A percentile compares a stretch with the other conserved stretches of the same genome.
These are phyloP conservation scores for Ambispora gerdemannii DNA, from an alignment of 192 early-diverging fungal genomes.

Conservation along the genomic window DNA sequence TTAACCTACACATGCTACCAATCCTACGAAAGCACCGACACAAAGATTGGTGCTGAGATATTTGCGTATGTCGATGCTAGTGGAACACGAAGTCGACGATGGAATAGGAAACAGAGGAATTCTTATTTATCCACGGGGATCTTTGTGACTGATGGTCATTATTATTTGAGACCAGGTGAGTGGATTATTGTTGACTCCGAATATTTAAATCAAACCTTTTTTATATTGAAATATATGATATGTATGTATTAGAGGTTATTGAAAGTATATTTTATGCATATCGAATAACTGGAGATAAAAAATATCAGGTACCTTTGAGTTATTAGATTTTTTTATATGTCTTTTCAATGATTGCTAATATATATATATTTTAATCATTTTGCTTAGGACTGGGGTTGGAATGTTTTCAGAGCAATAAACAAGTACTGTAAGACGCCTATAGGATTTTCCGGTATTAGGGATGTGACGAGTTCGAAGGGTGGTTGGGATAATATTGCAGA, in stretches of 20 bases:
- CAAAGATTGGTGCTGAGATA: constrained; percentile 53
- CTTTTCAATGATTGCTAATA: not conserved
- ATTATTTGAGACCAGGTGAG: constrained; percentile 54
- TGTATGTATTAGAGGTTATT: constrained; percentile 54
- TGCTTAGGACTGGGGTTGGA: constrained; percentile 63
- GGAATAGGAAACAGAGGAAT: not conserved
- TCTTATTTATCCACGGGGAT: constrained; percentile 19
- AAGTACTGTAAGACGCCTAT: constrained; percentile 64
- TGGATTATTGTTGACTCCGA: not conserved
- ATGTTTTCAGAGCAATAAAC: constrained; percentile 80
- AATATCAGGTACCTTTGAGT: constrained; percentile 60
- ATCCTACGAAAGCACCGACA: constrained; percentile 42
- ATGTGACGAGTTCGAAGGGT: constrained; percentile 32
- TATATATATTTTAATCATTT: not conserved
- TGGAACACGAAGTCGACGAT: constrained; percentile 14
- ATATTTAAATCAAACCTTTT: not conserved
- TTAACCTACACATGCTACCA: constrained; percentile 49
- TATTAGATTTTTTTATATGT: not conserved
- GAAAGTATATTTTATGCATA: constrained; percentile 74
- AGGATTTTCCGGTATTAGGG: constrained; percentile 48
- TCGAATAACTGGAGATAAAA: constrained; percentile 62
- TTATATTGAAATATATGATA: not conserved
- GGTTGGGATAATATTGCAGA: constrained; percentile 42
- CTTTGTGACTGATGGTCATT: constrained; percentile 18
- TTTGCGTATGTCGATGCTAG: constrained; percentile 33